A percentile compares a stretch with the other conserved stretches of the same genome.
Evolutionary conservation across 176 grass and related monocot species (phyloP).

Genomic region (Carex kokanica): DNA sequence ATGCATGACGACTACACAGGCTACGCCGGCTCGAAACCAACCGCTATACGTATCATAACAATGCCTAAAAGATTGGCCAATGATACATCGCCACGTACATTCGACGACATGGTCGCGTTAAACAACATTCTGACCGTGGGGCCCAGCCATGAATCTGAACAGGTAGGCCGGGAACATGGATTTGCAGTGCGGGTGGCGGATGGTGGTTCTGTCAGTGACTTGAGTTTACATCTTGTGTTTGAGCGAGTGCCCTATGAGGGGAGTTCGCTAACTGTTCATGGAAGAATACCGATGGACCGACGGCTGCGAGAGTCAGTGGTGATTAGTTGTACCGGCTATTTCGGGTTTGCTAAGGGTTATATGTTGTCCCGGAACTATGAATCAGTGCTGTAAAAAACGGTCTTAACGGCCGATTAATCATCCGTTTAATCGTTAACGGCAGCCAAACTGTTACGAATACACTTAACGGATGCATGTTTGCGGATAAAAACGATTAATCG

Average conservation of each 20-base stretch:
- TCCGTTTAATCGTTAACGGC: too few species aligned
- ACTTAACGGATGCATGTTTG: too few species aligned
- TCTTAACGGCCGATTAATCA: too few species aligned
- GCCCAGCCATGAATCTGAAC: neutral
- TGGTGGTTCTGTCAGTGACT: conserved; percentile 37
- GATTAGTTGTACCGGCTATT: conserved; percentile 44
- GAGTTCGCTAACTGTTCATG: conserved; percentile 35
- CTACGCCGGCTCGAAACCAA: conserved; percentile 10
- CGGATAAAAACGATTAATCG: too few species aligned
- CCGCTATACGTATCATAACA: conserved; percentile 27
- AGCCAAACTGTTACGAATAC: too few species aligned
- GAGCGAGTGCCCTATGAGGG: conserved; percentile 36
- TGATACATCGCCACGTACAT: neutral
- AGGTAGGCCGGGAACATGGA: neutral
- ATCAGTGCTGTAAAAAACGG: too few species aligned
- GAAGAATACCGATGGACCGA: conserved; percentile 37
- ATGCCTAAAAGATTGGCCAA: neutral
- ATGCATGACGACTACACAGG: conserved; percentile 41
- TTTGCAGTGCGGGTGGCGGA: conserved; percentile 31
- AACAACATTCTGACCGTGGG: conserved; percentile 7
- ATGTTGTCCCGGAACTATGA: conserved; percentile 42
- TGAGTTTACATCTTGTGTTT: conserved; percentile 41
- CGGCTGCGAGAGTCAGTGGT: conserved; percentile 43
- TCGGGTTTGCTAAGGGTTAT: conserved; percentile 41
- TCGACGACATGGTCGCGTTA: neutral